A percentile compares a stretch with the other conserved stretches of the same genome.
These are phyloP conservation scores for Eucalyptus cloeziana DNA, from an alignment of 345 rosid species.

Conservation along the genomic window DNA sequence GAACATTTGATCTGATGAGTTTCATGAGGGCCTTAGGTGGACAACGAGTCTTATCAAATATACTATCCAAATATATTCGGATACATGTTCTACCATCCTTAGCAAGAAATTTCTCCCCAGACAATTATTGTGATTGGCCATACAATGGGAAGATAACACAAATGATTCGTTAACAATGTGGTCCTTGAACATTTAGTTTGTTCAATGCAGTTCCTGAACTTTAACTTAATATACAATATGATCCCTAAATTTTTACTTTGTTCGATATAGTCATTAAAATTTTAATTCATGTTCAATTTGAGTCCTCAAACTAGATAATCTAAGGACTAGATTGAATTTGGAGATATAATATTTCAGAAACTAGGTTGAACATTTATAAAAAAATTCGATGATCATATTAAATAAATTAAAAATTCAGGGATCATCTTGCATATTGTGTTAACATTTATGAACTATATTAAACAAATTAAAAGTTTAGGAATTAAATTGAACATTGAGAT, in stretches of 20 bases:
- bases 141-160: not conserved
- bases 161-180: not conserved
- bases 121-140: not conserved
- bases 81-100: not conserved
- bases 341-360: not conserved
- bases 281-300: too few species aligned
- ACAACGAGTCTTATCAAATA: not conserved
- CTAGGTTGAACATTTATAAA: not conserved
- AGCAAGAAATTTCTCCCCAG: not conserved
- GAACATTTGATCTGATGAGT: not conserved
- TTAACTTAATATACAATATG: too few species aligned
- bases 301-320: not conserved
- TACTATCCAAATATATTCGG: not conserved
- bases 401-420: too few species aligned
- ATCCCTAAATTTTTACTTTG: not conserved
- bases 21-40: not conserved
- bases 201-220: accelerated
- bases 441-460: too few species aligned
- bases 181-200: not conserved
- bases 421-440: not conserved
- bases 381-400: not conserved
- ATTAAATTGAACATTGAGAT: not conserved
- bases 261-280: not conserved
- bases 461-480: too few species aligned
- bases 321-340: not conserved